phyloP scores from a whole-genome alignment of 345 rosid genomes.

The Camelina hispida region DNA sequence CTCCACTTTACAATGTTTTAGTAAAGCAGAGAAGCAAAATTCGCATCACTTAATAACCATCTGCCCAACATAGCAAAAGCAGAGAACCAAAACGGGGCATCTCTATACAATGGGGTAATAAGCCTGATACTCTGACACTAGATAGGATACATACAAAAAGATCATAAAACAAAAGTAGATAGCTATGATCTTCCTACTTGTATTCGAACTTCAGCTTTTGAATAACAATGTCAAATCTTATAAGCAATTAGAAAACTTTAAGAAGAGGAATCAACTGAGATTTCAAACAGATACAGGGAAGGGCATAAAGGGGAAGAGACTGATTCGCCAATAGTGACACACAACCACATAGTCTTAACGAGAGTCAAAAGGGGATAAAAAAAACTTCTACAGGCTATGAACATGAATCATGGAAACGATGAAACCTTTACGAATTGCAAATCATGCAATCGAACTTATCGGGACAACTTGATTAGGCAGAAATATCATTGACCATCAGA shows the following conservation, averaged over 20 bases:
- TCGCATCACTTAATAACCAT: too few relatives aligned
- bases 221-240: background rate
- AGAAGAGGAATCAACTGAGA: background rate
- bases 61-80: too few relatives aligned
- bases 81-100: too few relatives aligned
- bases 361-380: constrained; percentile 1
- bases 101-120: too few relatives aligned
- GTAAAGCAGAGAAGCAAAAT: too few relatives aligned
- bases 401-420: constrained; percentile 10
- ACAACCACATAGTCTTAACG: constrained; percentile 20
- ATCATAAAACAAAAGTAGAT: too few relatives aligned
- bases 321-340: background rate
- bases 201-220: background rate
- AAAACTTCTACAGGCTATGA: constrained; percentile 3
- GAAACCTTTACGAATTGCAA: background rate
- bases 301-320: constrained; percentile 1
- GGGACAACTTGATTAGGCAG: background rate
- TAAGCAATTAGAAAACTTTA: background rate
- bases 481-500: background rate
- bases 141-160: too few relatives aligned
- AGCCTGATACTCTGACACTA: too few relatives aligned
- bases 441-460: constrained; percentile 4
- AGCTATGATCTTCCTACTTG: background rate
- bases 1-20: too few relatives aligned
- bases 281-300: background rate